Base-by-base conservation (phyloP, 768 basidiomycete genomes). In the Suillus discolor region DNA sequence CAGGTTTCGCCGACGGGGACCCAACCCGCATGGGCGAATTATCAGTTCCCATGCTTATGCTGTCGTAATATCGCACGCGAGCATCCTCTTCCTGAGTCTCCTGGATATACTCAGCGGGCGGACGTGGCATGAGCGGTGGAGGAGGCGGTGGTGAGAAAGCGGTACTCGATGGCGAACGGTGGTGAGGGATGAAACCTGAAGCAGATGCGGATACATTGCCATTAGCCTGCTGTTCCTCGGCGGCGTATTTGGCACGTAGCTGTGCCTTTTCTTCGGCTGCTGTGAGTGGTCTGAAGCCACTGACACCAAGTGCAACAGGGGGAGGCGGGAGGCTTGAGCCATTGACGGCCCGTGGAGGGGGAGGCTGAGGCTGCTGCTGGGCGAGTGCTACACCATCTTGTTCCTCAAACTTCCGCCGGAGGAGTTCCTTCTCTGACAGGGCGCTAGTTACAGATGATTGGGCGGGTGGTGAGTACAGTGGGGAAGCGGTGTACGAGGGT, bases 191-290 rank as follows among this genome's bases (percentile, higher is more conserved):
- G 34, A 72, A 72, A 31, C 68, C 67, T 65, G 62, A 68, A 68
- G 44, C 69, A 67, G 63, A 57, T 71, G 62, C 62, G 59, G 36
- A 63, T 31, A 51, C 67, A 49, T 65, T 47, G 53, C 60, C 61
- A 62, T 73, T 79, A 0, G 65, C 59, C 23, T 65, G 65, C 20
- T 67, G 76, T 39, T 90, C 85, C 69, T 88, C 85, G 1, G 82
- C 83, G 34, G 85, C 90, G 68, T 85, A 92, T 73, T 82, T 84
- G 6, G 89, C 89, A 44, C 79, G 81, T 13, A 94, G 74, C 64
- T 85, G 74, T 25, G 89, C 90, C 79, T 94, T 94, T 77, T 94
- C 93, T 70, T 94, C 92, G 0, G 86, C 87, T 3, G 93, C 92
- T 2, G 89, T 88, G 61, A 93, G 76, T 23, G 79, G 77, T 23